Conservation (phyloP, 2,329 filamentous ascomycete species). For the Beauveria pseudobassiana region DNA sequence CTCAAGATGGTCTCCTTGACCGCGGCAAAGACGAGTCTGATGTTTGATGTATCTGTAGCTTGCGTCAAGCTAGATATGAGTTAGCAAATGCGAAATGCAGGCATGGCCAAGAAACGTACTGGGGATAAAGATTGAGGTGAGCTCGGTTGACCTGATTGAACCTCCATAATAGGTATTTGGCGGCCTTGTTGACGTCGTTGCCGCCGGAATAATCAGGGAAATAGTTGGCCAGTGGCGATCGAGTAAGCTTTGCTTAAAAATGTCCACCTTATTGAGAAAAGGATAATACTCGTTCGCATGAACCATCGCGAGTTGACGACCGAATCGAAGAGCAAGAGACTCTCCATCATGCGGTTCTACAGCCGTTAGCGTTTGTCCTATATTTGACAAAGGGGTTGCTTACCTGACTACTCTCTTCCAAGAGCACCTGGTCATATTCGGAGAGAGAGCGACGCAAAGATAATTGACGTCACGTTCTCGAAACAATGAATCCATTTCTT, state of each 20-base stretch:
- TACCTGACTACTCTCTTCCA: constrained; percentile 97
- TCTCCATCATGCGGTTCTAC: constrained; percentile 99
- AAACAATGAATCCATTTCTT: constrained; percentile 99
- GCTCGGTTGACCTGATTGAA: constrained; percentile 98
- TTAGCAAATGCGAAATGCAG: constrained; percentile 12
- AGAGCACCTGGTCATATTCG: constrained; percentile 94
- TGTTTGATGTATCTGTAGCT: constrained; percentile 97
- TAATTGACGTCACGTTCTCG: constrained; percentile 98
- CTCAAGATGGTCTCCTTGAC: constrained; percentile 99
- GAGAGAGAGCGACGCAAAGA: constrained; percentile 95
- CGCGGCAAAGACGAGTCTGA: constrained; percentile 92
- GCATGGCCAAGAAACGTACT: constrained; percentile 53
- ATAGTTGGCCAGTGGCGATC: constrained; percentile 87
- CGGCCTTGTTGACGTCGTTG: constrained; percentile 95
- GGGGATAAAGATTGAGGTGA: constrained; percentile 92
- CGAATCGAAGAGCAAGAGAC: constrained; percentile 89
- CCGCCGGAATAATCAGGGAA: constrained; percentile 97
- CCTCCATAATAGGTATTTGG: constrained; percentile 95
- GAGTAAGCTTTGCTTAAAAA: constrained; percentile 87
- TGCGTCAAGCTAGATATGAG: constrained; percentile 68
- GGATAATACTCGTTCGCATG: constrained; percentile 95
- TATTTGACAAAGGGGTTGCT: constrained; percentile 18
- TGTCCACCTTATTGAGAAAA: constrained; percentile 97
- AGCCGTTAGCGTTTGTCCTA: neutral
- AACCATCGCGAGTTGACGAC: constrained; percentile 99